phyloP scores from a whole-genome alignment of 495 filamentous ascomycete species.

The Neurospora sp. region DNA sequence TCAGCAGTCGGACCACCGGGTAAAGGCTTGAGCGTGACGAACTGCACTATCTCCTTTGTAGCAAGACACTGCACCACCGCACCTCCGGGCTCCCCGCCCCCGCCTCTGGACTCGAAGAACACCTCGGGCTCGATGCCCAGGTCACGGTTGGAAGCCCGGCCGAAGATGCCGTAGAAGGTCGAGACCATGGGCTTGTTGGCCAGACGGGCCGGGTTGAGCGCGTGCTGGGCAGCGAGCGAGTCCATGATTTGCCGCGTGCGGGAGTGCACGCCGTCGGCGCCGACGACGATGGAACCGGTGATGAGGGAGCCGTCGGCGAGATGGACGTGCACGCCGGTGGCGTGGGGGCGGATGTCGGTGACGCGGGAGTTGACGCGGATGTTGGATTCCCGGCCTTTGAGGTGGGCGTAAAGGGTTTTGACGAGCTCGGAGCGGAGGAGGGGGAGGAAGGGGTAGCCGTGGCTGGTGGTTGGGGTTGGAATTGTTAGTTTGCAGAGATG shows the following conservation, averaged over 20 bases:
- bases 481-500: background rate
- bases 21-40: background rate
- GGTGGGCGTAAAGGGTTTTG: constrained; percentile 23
- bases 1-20: background rate
- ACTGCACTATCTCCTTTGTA: background rate
- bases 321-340: constrained; percentile 16
- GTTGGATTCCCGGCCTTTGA: constrained; percentile 18
- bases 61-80: background rate
- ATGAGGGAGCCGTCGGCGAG: constrained; percentile 29
- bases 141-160: background rate
- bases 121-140: background rate
- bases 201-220: background rate
- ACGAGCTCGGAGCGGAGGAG: constrained; percentile 25
- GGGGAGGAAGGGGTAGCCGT: constrained; percentile 26
- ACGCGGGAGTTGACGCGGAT: constrained; percentile 25
- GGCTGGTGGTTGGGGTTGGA: constrained; percentile 6
- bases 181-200: background rate
- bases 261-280: constrained; percentile 42
- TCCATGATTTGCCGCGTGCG: constrained; percentile 31
- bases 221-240: constrained; percentile 11
- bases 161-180: background rate
- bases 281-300: constrained; percentile 39
- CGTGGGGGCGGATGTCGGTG: constrained; percentile 9
- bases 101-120: background rate
- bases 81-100: background rate